Evolutionary conservation across 768 basidiomycete genomes (phyloP), one percentile per base, ranked within the genome.

Genomic region (Pleurotus cornucopiae): DNA sequence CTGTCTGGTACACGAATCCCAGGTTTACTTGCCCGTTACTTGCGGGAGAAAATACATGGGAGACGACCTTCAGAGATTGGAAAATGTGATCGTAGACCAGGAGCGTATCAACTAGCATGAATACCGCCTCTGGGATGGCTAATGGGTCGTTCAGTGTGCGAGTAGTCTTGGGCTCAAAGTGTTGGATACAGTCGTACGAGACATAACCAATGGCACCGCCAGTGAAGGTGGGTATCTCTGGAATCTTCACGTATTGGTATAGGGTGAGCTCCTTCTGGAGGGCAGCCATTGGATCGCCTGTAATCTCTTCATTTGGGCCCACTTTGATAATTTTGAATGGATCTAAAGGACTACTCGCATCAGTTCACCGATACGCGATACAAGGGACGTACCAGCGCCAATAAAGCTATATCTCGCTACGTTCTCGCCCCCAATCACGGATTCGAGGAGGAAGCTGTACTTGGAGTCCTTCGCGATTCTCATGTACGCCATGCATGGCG

Each of bases 191-290:
- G 69, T 99, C 97, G 73, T 94, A 99, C 11, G 93, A 84, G 58
- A 99, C 93, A 69, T 97, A 98, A 54, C 97, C 97, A 65, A 98
- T 92, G 1, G 95, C 96, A 45, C 97, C 97, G 46, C 97, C 97
- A 45, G 94, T 96, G 68, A 98, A 97, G 0, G 95, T 95, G 1
- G 91, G 87, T 37, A 96, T 79, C 69, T 95, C 90, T 4, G 94
- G 94, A 21, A 97, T 84, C 68, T 89, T 89, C 70, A 97, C 82
- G 67, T 95, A 97, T 69, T 88, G 80, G 75, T 98, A 92, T 53
- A 88, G 75, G 5, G 86, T 75, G 18, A 99, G 82, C 68, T 96
- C 94, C 62, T 83, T 85, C 72, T 98, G 89, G 45, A 99, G 81
- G 23, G 80, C 82, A 25, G 74, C 67, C 78, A 94, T 84, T 11